Base-by-base conservation (phyloP, 108 stramenopile species). In the Skeletonema potamos region DNA sequence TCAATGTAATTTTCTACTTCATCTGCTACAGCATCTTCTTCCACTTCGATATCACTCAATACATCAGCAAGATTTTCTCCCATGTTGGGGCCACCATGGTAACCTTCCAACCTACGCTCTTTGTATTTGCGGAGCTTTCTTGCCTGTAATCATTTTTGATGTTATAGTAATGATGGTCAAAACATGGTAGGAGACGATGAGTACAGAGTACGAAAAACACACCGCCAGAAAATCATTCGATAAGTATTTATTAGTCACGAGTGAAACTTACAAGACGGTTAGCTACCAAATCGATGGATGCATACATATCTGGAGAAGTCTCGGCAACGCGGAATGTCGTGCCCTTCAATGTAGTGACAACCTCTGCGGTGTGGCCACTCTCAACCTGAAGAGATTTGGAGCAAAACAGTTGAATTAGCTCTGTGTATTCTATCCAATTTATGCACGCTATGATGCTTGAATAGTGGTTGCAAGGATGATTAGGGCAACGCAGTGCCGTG, bases 111-210 rank as follows among this genome's bases (percentile, higher is more conserved):
- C 51, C 91, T 79, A 29, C 91, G 88, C 62, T 91, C 87, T 81
- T 93, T 88, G 88, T 89, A 92, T 75, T 92, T 90, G 55, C 83
- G 77, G 13, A 96, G 85, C 70, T 93, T 96, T 55, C 88, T 82
- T 29, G 77, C 75, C 82, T 83, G 27, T 26, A 33, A 51, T 22
- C 18, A 51, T 9, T 15, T 51, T 24, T 34, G 34, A 6, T 34
- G 34, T 22, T 20, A n/a, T 43, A 34, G 34, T 29, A 64, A 7
- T 17, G 18, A 22, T 43, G 33, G n/a, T n/a, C n/a, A n/a, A n/a
- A n/a, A n/a, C n/a, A n/a, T n/a, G n/a, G n/a, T n/a, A n/a, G n/a
- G n/a, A 60, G 27, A 27, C 24, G 27, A 60, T 27, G 27, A 60
- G 5, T 6, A 36, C 24, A 27, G 59, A 4, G 9, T 33, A 32